Base-by-base conservation (phyloP, 805 yeast genomes). In the Barnettozyma populi region DNA sequence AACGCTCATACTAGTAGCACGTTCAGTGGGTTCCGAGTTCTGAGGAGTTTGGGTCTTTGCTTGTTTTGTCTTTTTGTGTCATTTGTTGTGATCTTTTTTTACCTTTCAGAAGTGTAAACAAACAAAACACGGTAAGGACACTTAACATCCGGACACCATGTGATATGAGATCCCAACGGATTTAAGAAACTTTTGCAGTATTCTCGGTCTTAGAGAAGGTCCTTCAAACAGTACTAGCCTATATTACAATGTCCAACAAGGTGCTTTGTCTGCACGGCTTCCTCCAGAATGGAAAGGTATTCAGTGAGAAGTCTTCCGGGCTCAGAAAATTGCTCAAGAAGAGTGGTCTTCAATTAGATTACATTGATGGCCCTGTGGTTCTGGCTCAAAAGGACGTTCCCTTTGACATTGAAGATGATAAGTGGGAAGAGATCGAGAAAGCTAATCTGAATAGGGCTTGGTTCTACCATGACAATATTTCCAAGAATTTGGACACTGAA, bases 221-320 rank as follows among this genome's bases (percentile, higher is more conserved):
- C 4, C 23, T 7, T 3, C 5, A 21, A 3, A 21, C 41, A 24
- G 13, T 27, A 25, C 3, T 9, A 6, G 4, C 4, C 16, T 20
- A 23, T 5, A 21, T 5, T 19, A 14, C 18, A 20, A 65, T 60
- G 65, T 53, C 65, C 41, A 43, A 43, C 14, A 82, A 81, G 56
- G 73, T 92, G 24, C 71, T 92, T n/a, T 92, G 94, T 66, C 70
- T 94, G 25, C 99, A 92, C 55, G 98, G 99, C 0, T 90, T 82
- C 65, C 80, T 90, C 14, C 96, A 92, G 71, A 84, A 82, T 52
- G 92, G 92, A 7, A 75, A 84, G 37, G 74, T 84, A 13, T 92
- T 92, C 67, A 84, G 95, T 46, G 87, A 85, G 56, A 92, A 94
- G 65, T 83, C 97, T 0, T 82, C 95, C 2, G 97, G 95, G 3